phyloP scores from a whole-genome alignment of 23 red algal genomes.

The Gracilaria caudata region DNA sequence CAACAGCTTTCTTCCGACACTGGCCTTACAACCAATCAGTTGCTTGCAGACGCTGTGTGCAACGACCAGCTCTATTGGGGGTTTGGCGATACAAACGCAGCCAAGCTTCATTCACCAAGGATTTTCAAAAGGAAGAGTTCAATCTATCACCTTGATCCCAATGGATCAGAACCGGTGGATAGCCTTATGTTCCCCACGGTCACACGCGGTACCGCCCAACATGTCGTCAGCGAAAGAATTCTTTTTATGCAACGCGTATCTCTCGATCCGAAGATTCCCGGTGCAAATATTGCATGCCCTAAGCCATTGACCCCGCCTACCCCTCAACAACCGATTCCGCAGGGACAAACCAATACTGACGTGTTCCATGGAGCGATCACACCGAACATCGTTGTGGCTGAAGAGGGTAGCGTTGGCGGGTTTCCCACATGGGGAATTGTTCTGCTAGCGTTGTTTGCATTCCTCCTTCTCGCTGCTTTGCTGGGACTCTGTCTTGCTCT shows the following conservation, averaged over 20 bases:
- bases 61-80: constrained; percentile 24
- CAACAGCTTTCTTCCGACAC: neutral
- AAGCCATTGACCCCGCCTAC: neutral
- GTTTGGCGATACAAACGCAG: neutral
- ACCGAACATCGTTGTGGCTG: constrained; percentile 6
- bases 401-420: constrained; percentile 12
- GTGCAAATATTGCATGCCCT: constrained; percentile 7
- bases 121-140: constrained; percentile 35
- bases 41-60: constrained; percentile 33
- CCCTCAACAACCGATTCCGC: neutral
- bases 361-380: neutral
- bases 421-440: constrained; percentile 54
- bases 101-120: constrained; percentile 34
- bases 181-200: constrained; percentile 61
- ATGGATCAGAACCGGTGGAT: neutral
- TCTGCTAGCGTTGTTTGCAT: constrained; percentile 36
- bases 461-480: constrained; percentile 28
- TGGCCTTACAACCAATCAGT: constrained; percentile 10
- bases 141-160: constrained; percentile 45
- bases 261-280: constrained; percentile 36
- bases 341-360: neutral
- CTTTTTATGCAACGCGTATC: constrained; percentile 5
- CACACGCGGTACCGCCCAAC: constrained; percentile 1
- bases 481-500: constrained; percentile 38
- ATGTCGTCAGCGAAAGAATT: constrained; percentile 30